These are phyloP conservation scores for Pleurotus giganteus DNA, from an alignment of 768 basidiomycete species.

Conservation along the genomic window DNA sequence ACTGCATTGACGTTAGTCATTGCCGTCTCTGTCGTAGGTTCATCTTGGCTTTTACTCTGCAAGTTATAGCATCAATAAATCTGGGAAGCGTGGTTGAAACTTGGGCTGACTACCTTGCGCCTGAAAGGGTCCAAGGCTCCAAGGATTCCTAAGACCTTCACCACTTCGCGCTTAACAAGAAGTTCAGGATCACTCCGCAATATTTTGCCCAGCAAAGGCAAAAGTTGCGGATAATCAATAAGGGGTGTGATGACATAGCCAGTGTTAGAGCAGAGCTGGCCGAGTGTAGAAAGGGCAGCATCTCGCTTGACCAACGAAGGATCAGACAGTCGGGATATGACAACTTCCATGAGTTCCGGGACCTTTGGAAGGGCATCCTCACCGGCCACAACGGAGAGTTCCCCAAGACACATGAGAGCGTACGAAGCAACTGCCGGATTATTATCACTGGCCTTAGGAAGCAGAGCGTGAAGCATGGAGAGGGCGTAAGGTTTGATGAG, in stretches of 20 bases:
- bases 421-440: conserved; percentile 90
- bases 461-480: conserved; percentile 89
- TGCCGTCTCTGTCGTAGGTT: conserved; percentile 55
- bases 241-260: conserved; percentile 92
- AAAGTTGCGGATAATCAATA: conserved; percentile 85
- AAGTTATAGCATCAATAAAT: conserved; percentile 12
- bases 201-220: conserved; percentile 83
- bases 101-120: conserved; percentile 62
- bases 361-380: conserved; percentile 87
- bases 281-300: conserved; percentile 90
- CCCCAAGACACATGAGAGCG: conserved; percentile 92
- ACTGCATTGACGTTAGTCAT: conserved; percentile 67
- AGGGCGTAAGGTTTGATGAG: conserved; percentile 95
- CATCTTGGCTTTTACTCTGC: conserved; percentile 63
- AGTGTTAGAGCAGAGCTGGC: conserved; percentile 93
- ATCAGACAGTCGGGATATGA: conserved; percentile 88
- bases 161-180: conserved; percentile 79
- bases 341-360: conserved; percentile 84
- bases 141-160: conserved; percentile 93
- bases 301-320: conserved; percentile 87
- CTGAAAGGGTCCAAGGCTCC: conserved; percentile 96
- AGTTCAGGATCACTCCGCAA: conserved; percentile 76
- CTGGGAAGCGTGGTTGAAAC: neutral
- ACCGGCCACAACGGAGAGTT: conserved; percentile 89
- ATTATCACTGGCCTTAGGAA: conserved; percentile 83